Conservation (phyloP, 176 grass and related monocot species). For the Metroxylon sagu region DNA sequence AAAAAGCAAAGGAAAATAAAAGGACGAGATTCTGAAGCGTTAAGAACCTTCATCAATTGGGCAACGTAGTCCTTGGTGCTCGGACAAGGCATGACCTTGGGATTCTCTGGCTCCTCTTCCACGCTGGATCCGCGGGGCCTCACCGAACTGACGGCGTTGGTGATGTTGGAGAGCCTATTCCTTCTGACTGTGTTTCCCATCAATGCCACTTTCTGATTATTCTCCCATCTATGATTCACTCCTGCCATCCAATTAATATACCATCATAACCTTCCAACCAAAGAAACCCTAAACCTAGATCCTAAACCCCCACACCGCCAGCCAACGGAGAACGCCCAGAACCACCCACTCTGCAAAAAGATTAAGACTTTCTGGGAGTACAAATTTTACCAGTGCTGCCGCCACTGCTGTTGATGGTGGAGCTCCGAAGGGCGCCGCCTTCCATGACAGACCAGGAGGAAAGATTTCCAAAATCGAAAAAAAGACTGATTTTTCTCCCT, state of each 20-base stretch:
- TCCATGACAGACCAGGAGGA: background rate
- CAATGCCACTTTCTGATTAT: background rate
- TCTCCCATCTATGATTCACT: background rate
- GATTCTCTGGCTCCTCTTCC: background rate
- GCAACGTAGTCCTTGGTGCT: slow-evolving; percentile 3
- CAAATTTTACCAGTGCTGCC: background rate
- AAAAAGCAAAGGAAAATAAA: background rate
- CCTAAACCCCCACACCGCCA: too few species aligned
- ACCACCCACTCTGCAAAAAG: background rate
- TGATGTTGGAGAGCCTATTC: slow-evolving; percentile 49
- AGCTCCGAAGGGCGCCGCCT: background rate
- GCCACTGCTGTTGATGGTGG: background rate
- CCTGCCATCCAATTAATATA: slow-evolving; percentile 1
- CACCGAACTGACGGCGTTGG: slow-evolving; percentile 15
- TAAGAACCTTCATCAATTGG: slow-evolving; percentile 16
- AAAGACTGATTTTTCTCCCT: background rate
- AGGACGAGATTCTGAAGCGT: background rate
- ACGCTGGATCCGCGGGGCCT: background rate
- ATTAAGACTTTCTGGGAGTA: background rate
- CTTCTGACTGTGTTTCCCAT: slow-evolving; percentile 23
- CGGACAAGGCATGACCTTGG: background rate
- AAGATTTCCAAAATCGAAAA: background rate
- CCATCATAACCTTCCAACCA: background rate
- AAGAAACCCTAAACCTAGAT: slow-evolving; percentile 1
- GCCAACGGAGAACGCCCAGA: background rate